Evolutionary conservation across 2,329 filamentous ascomycete species (phyloP), one percentile per base, ranked within the genome.

Genomic region (Fusarium bulbicola): DNA sequence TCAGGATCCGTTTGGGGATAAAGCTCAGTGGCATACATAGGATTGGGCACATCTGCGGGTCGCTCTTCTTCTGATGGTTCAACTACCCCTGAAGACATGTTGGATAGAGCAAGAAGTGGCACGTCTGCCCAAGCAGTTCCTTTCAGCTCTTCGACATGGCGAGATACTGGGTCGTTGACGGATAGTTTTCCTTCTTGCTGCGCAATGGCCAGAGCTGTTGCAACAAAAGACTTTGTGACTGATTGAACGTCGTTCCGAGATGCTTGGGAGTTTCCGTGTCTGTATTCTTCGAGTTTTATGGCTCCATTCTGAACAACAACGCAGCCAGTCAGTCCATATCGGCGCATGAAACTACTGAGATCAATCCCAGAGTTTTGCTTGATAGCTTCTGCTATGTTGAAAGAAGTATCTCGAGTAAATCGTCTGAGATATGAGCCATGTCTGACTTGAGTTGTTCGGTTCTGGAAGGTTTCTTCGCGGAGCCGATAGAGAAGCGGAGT

Each of bases 1-100:
- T 73, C 30, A 8, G 68, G 61, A 7, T 74, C 64, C 1, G 28
- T 40, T 15, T 59, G 68, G 1, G 72, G 72, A 20, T 74, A 74
- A 9, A 74, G 68, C 14, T 74, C 63, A 8, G 71, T 73, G 6
- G 71, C 71, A 28, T 72, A 73, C 70, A 72, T 74, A 6, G 71
- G 71, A 5, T 74, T 61, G 1, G 71, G 71, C 3, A 74, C 43
- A 20, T 73, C 71, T 1, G 67, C 57, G 0, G 71, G 71, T 1
- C 71, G 43, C n/a, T 66, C 54, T 15, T 74, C 63, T 12, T 68
- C 71, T 0, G 71, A 74, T 21, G 59, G 52, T 15, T 73, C 71
- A 9, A 73, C 71, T 10, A 73, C 59, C 2, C 71, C 71, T n/a
- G 71, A 66, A 6, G 71, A 68, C 71, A 73, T 73, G 39, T 58